A percentile compares a stretch with the other conserved stretches of the same genome.
phyloP scores from a whole-genome alignment of 352 stramenopile genomes.

The Phytophthora aleatoria region DNA sequence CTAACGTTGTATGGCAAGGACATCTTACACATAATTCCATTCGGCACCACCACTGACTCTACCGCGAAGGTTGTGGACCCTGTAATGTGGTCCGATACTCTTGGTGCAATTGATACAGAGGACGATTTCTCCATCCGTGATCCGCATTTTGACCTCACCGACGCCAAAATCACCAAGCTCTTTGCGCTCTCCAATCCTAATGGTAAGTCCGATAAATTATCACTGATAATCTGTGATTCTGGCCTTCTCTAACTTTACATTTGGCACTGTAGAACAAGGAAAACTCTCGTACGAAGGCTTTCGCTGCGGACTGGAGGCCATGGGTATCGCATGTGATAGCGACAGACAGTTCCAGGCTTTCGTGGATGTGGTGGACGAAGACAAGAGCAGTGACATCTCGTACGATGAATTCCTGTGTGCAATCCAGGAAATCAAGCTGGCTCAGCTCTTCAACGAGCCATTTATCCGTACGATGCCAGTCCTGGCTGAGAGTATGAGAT shows the following conservation, averaged over 20 bases:
- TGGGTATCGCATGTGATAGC: constrained; percentile 67
- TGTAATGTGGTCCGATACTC: constrained; percentile 35
- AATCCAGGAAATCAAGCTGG: constrained; percentile 91
- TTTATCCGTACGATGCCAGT: constrained; percentile 53
- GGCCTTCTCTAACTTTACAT: background rate
- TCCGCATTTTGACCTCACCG: constrained; percentile 35
- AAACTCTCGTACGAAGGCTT: constrained; percentile 74
- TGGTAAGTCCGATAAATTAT: constrained; percentile 24
- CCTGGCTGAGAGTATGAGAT: constrained; percentile 33
- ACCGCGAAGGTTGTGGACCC: constrained; percentile 57
- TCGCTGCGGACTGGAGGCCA: constrained; percentile 59
- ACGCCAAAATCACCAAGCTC: constrained; percentile 41
- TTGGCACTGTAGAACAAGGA: constrained; percentile 32
- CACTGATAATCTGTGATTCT: background rate
- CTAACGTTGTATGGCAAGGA: constrained; percentile 69
- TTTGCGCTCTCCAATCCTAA: constrained; percentile 67
- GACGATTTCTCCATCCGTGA: constrained; percentile 35
- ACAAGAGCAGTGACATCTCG: constrained; percentile 76
- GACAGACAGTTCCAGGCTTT: constrained; percentile 70
- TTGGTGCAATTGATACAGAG: constrained; percentile 14
- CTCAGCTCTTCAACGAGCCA: constrained; percentile 72
- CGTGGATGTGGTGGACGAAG: constrained; percentile 77
- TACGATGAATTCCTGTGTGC: constrained; percentile 83
- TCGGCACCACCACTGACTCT: constrained; percentile 54
- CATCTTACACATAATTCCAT: constrained; percentile 50